These are phyloP conservation scores for Ogataea ganodermae DNA, from an alignment of 805 yeast genomes.

Conservation along the genomic window DNA sequence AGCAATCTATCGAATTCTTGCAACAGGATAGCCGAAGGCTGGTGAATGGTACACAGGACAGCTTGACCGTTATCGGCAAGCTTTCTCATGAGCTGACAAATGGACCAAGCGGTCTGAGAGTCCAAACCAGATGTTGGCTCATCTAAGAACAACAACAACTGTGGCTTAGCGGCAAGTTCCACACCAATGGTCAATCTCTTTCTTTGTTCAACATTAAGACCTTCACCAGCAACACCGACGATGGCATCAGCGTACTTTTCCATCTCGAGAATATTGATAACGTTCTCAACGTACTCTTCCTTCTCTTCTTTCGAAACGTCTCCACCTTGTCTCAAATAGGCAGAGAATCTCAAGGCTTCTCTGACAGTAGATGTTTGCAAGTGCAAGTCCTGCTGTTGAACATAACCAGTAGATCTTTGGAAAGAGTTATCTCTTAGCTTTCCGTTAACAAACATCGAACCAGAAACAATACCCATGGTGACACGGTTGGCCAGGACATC, in stretches of 20 bases:
- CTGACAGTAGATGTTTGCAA: constrained; percentile 52
- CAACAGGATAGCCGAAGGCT: constrained; percentile 79
- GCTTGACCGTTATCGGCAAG: constrained; percentile 57
- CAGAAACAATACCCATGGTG: constrained; percentile 57
- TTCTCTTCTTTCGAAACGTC: constrained; percentile 45
- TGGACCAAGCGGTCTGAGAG: constrained; percentile 62
- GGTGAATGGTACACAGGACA: constrained; percentile 73
- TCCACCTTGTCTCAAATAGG: constrained; percentile 48
- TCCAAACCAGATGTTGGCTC: constrained; percentile 65
- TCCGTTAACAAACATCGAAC: constrained; percentile 61
- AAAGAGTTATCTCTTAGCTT: constrained; percentile 48
- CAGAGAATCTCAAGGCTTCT: constrained; percentile 55
- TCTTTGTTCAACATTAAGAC: constrained; percentile 57
- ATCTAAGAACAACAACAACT: constrained; percentile 54
- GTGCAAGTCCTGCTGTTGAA: constrained; percentile 62
- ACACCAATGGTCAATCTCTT: constrained; percentile 58
- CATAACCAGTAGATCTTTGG: constrained; percentile 58
- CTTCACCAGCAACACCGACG: constrained; percentile 50
- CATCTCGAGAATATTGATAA: constrained; percentile 54
- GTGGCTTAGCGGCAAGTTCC: constrained; percentile 57
- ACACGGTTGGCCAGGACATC: constrained; percentile 56
- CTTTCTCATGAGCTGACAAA: constrained; percentile 53
- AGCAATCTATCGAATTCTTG: constrained; percentile 77
- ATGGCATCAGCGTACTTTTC: constrained; percentile 56
- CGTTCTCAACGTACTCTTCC: constrained; percentile 51